phyloP scores from a whole-genome alignment of 306 rosid species.

The Delonix regia region DNA sequence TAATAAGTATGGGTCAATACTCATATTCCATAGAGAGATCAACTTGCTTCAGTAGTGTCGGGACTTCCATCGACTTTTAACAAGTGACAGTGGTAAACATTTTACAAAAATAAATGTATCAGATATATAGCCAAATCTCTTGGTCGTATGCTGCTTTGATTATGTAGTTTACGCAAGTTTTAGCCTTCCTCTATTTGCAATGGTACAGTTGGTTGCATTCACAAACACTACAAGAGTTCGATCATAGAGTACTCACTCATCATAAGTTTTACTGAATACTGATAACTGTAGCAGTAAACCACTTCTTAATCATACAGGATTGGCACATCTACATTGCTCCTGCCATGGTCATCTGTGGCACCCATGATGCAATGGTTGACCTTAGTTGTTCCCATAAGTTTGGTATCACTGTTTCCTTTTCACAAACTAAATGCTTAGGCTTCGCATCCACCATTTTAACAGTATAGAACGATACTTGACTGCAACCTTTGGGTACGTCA shows the following conservation, averaged over 20 bases:
- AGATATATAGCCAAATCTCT: not conserved
- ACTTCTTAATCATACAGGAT: not conserved
- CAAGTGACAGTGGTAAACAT: not conserved
- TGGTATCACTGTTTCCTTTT: slow-evolving; percentile 29
- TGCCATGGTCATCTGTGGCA: slow-evolving; percentile 39
- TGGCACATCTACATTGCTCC: slow-evolving; percentile 35
- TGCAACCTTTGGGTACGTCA: slow-evolving; percentile 48
- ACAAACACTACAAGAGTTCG: not conserved
- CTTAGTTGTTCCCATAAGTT: slow-evolving; percentile 38
- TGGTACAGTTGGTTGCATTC: not conserved
- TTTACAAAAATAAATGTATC: not conserved
- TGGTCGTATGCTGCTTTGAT: not conserved
- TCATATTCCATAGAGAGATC: not conserved
- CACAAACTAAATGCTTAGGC: slow-evolving; percentile 37
- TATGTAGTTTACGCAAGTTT: too few species aligned
- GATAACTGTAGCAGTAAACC: not conserved
- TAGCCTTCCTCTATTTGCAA: not conserved
- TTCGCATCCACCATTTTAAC: slow-evolving; percentile 31
- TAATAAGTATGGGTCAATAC: not conserved
- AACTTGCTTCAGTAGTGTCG: not conserved
- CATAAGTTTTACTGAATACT: not conserved
- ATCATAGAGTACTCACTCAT: not conserved
- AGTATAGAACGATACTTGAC: slow-evolving; percentile 40
- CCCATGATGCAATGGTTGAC: slow-evolving; percentile 56
- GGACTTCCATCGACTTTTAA: not conserved